These are phyloP conservation scores for Bryoglossum gracile DNA, from an alignment of 495 filamentous ascomycete species.

Conservation along the genomic window DNA sequence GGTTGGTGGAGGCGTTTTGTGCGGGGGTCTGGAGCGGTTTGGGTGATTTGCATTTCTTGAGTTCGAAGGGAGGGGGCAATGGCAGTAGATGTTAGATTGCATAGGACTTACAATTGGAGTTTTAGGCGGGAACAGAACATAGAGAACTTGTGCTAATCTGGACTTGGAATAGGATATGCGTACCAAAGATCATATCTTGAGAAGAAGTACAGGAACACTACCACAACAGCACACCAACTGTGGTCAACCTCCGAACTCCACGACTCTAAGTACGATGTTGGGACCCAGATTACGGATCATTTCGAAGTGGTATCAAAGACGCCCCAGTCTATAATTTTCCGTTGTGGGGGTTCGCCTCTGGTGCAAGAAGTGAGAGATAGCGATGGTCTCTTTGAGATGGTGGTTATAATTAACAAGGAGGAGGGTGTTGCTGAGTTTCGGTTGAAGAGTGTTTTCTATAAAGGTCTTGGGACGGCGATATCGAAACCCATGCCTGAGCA, in stretches of 20 bases:
- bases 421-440: constrained; percentile 51
- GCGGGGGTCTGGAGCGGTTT: constrained; percentile 23
- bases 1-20: constrained; percentile 24
- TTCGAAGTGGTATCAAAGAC: constrained; percentile 68
- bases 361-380: constrained; percentile 47
- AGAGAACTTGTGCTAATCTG: background rate
- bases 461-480: constrained; percentile 42
- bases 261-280: constrained; percentile 48
- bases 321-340: constrained; percentile 50
- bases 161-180: constrained; percentile 44
- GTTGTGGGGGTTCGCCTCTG: constrained; percentile 61
- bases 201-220: constrained; percentile 49
- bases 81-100: too few relatives aligned
- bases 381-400: constrained; percentile 66
- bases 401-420: constrained; percentile 51
- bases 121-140: too few relatives aligned
- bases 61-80: background rate
- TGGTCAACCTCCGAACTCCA: constrained; percentile 53
- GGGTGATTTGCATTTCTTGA: constrained; percentile 14
- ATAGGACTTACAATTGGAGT: too few relatives aligned
- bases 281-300: constrained; percentile 64
- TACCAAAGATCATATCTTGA: constrained; percentile 54
- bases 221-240: constrained; percentile 55
- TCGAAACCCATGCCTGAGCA: constrained; percentile 43
- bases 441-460: constrained; percentile 48